Conservation (phyloP, 345 rosid genomes). For the Tarenaya hassleriana region DNA sequence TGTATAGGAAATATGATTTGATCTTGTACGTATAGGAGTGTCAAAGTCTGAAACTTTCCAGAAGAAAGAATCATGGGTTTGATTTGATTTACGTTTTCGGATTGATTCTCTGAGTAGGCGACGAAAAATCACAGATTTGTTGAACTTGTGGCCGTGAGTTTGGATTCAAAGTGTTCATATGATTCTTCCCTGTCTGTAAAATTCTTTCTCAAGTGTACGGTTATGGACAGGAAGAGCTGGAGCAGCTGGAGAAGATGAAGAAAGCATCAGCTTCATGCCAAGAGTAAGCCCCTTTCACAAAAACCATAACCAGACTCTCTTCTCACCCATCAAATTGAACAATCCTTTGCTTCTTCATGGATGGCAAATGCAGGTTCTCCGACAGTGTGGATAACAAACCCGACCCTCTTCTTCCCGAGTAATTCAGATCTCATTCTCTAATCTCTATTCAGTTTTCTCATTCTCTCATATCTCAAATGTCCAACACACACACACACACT, state of each 20-base stretch:
- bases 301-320: background rate
- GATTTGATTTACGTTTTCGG: too few relatives aligned
- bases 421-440: slow-evolving; percentile 15
- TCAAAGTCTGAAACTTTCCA: too few relatives aligned
- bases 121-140: too few relatives aligned
- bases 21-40: too few relatives aligned
- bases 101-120: too few relatives aligned
- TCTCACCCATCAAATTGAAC: background rate
- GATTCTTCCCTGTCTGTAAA: too few relatives aligned
- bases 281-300: slow-evolving; percentile 37
- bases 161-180: too few relatives aligned
- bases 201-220: too few relatives aligned
- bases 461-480: background rate
- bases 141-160: too few relatives aligned
- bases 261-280: slow-evolving; percentile 47
- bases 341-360: too few relatives aligned
- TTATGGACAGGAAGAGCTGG: slow-evolving; percentile 61
- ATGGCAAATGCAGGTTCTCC: slow-evolving; percentile 47
- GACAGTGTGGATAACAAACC: slow-evolving; percentile 49
- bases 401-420: slow-evolving; percentile 75
- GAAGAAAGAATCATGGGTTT: background rate
- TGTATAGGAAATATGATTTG: too few relatives aligned
- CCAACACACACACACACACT: too few relatives aligned
- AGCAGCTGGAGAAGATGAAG: slow-evolving; percentile 49
- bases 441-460: background rate